Base-by-base conservation (phyloP, 306 rosid genomes). In the Trifolium subterraneum region DNA sequence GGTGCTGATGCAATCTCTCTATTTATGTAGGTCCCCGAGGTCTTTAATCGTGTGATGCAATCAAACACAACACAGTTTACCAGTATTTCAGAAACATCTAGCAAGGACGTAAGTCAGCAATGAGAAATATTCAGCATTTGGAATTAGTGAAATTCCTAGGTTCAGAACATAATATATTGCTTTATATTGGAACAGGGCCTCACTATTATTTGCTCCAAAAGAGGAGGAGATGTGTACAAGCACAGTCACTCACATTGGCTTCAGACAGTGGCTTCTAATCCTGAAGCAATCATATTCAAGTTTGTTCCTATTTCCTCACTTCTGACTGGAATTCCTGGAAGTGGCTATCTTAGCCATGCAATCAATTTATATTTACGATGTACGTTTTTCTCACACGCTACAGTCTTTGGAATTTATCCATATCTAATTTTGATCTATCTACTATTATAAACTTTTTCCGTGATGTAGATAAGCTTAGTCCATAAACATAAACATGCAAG, bases 331-430 rank as follows among this genome's bases (percentile, higher is more conserved):
- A 80, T 93, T 84, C 90, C 96, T n/a, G 98, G 98, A 62, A 91
- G 96, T 74, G 98, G 98, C 74, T 93, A 91, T 88, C 98, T 93
- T 16, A 91, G 92, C 79, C 98, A 93, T 86, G 98, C 98, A 70
- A 91, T 93, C 79, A 93, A 93, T 87, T 84, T 93, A 86, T 93
- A 93, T 80, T 82, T 91, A 54, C 98, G 98, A 63, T 93, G 98
- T 93, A 93, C 13, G 92, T 80, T 52, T 47, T 74, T 74, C 62
- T 73, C 62, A 25, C 47, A 39, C 76, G 13, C 48, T 25, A 19
- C 51, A 35, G 41, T 66, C 74, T 73, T 4, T 44, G 9, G 20
- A 33, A 22, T 73, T 67, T 47, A 13, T 60, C 66, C 63, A 27
- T 52, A 72, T 84, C 45, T 18, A 70, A 48, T 75, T 78, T 79